phyloP scores from a whole-genome alignment of 2,329 filamentous ascomycete species.

The Graphilbum sp. region DNA sequence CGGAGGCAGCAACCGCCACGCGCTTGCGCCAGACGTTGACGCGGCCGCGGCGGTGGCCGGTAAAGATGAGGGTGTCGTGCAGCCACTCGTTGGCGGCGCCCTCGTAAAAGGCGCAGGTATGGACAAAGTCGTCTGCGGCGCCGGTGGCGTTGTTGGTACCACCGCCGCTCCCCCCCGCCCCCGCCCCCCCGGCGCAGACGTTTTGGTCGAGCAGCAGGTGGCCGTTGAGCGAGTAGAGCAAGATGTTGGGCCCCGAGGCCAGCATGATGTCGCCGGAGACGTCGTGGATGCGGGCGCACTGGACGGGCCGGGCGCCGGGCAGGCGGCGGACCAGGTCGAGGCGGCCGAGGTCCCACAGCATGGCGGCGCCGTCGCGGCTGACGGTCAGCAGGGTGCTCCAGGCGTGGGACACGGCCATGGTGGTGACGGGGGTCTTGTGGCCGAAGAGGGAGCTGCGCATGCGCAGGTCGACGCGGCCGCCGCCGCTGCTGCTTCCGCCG shows the following conservation, averaged over 20 bases:
- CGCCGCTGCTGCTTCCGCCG: slow-evolving; percentile 13
- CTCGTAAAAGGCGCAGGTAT: slow-evolving; percentile 84
- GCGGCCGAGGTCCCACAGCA: slow-evolving; percentile 89
- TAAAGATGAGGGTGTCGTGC: slow-evolving; percentile 72
- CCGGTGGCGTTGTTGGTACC: not conserved
- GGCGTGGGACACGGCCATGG: slow-evolving; percentile 69
- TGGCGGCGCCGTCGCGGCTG: slow-evolving; percentile 58
- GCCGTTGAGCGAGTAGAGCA: slow-evolving; percentile 80
- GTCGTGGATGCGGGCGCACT: slow-evolving; percentile 79
- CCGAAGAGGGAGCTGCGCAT: slow-evolving; percentile 74
- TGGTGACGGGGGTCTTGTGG: slow-evolving; percentile 68
- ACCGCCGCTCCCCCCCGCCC: not conserved
- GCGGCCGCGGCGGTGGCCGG: slow-evolving; percentile 67
- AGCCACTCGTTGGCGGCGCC: slow-evolving; percentile 84
- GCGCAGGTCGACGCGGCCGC: slow-evolving; percentile 62
- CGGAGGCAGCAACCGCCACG: too few species aligned
- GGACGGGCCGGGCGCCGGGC: slow-evolving; percentile 33
- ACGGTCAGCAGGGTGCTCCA: slow-evolving; percentile 80
- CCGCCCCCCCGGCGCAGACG: slow-evolving; percentile 33
- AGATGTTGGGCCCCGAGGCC: slow-evolving; percentile 57
- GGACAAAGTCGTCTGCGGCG: slow-evolving; percentile 42
- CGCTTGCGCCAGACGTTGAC: slow-evolving; percentile 64
- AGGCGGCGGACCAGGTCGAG: slow-evolving; percentile 71
- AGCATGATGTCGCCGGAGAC: slow-evolving; percentile 80
- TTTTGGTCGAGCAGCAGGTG: slow-evolving; percentile 67